Percentiles rank a stretch among this genome's conserved stretches.
phyloP scores from a whole-genome alignment of 2,329 filamentous ascomycete species.

The Pseudogymnoascus pannorum region DNA sequence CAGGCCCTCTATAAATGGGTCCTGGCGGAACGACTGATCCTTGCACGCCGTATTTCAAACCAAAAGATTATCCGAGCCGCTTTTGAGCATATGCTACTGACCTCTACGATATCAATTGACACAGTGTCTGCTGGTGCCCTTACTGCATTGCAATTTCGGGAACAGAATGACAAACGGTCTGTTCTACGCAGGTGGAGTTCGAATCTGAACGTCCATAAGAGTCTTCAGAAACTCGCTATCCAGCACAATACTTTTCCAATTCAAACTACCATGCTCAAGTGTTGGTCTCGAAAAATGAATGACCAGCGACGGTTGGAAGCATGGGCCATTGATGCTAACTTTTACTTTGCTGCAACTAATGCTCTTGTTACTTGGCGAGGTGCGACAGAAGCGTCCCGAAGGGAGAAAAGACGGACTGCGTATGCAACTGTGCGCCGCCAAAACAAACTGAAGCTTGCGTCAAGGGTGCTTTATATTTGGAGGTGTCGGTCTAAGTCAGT shows the following conservation, averaged over 20 bases:
- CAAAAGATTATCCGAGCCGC: slow-evolving; percentile 32
- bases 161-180: slow-evolving; percentile 19
- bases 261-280: slow-evolving; percentile 14
- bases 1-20: slow-evolving; percentile 55
- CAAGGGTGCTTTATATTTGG: slow-evolving; percentile 23
- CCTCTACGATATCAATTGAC: slow-evolving; percentile 27
- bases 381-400: slow-evolving; percentile 21
- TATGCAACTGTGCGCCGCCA: slow-evolving; percentile 26
- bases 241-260: slow-evolving; percentile 19
- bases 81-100: slow-evolving; percentile 34
- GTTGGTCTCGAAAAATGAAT: slow-evolving; percentile 20
- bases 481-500: slow-evolving; percentile 18
- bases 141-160: slow-evolving; percentile 19
- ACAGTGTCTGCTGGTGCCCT: slow-evolving; percentile 21
- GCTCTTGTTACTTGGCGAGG: slow-evolving; percentile 25
- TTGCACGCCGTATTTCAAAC: slow-evolving; percentile 34
- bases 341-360: slow-evolving; percentile 25
- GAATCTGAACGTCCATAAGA: slow-evolving; percentile 16
- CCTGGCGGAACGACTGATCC: slow-evolving; percentile 39
- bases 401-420: slow-evolving; percentile 26
- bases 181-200: slow-evolving; percentile 22
- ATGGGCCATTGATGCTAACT: slow-evolving; percentile 23
- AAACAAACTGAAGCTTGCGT: slow-evolving; percentile 25
- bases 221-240: slow-evolving; percentile 18
- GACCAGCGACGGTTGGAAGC: slow-evolving; percentile 20